Base-by-base conservation (phyloP, 2,329 filamentous ascomycete species). In the Penicillium sp. region DNA sequence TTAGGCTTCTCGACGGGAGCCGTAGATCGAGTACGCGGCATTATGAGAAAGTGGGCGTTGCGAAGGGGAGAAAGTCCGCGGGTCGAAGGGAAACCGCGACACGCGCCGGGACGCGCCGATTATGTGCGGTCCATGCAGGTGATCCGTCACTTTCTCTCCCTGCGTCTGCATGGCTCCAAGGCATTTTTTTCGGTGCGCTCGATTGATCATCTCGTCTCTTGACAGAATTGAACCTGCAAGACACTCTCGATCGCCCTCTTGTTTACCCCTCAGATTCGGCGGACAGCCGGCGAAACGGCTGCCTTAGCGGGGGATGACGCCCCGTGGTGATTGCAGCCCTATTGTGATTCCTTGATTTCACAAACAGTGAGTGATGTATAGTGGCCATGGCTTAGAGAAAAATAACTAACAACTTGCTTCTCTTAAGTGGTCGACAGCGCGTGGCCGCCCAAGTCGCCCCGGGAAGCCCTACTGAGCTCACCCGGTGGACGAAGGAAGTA, bases 401-500 rank as follows among this genome's bases (percentile, higher is more conserved):
- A 8, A n/a, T 45, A 25, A 27, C 36, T 44, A 30, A 48, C 32
- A 29, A 5, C 7, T 20, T 39, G 30, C 30, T 41, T 18, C 20
- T 32, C 37, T 30, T 8, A 40, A 66, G 57, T 71, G 68, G 51
- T 64, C 23, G 64, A 70, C 50, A 65, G 61, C 46, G 67, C 65
- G 55, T 82, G 79, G 79, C 79, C 79, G 39, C 79, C 79, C 12
- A 70, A 73, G 53, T 82, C 78, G 13, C 77, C 79, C 11, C 71
- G 74, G 51, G 75, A 80, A 45, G 79, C 77, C 14, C 67, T 82
- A 11, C 64, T 81, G 41, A 78, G 74, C 57, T 82, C 89, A 3
- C 90, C 90, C 1, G 79, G 82, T 49, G 90, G 88, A 36, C 82
- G 88, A 54, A 79, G 82, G 59, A 82, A 80, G 60, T 79, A 86